Evolutionary conservation across 73 alveolate genomes (phyloP), one percentile per base, ranked within the genome.

Genomic region (Tetrahymena borealis): DNA sequence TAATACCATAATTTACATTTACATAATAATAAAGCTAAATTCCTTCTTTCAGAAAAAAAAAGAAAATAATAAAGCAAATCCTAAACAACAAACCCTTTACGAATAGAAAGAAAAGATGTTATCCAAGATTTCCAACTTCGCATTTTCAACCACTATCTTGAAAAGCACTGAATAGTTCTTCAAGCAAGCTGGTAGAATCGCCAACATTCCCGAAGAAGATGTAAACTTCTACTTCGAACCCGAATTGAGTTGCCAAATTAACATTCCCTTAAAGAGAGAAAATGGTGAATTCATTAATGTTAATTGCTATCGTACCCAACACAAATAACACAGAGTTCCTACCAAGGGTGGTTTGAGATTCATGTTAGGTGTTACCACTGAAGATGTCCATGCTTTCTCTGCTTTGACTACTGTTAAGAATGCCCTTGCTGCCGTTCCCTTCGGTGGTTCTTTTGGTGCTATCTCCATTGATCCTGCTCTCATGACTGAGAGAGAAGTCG

Each of bases 361-460:
- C 92, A 92, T 97, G 36, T 91, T 91, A 6, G 96, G 94, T 37
- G 94, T 95, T 78, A 90, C 78, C 78, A 92, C 94, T 91, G 94
- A 91, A 78, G 98, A 96, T 39, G 94, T 94, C n/a, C 96, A 95
- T 77, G 97, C 98, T 39, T 94, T 96, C 38, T 96, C 98, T 0
- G 41, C 94, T 28, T 85, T 96, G 60, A 96, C 94, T 96, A 96
- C 98, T 36, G 94, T 95, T 91, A 96, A 96, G 91, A 90, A 95
- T 28, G 97, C 98, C 33, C 39, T 91, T 39, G 96, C 94, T 60
- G 91, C 92, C 28, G 96, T 96, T 8, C 98, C 98, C 11, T 95
- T 93, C 91, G 98, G 98, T 10, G 98, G 98, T n/a, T 97, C 97
- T 77, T 95, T 95, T 92, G 98, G 98, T 36, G 98, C 97, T 32